phyloP scores from a whole-genome alignment of 2,329 filamentous ascomycete genomes.

The Pseudogymnoascus destructans region DNA sequence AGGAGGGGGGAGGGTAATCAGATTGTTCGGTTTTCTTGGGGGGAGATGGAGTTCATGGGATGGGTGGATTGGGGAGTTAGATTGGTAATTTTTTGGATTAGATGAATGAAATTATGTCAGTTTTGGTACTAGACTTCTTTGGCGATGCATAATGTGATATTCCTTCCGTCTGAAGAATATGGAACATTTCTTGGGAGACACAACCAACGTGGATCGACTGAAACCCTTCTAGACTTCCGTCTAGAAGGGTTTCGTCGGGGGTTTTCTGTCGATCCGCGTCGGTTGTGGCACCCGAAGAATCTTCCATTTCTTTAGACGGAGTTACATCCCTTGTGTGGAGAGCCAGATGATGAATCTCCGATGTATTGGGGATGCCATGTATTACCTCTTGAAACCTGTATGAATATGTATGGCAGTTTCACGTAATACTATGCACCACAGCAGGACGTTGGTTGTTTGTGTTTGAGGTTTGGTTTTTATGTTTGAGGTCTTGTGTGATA shows the following conservation, averaged over 20 bases:
- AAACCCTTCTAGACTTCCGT: background rate
- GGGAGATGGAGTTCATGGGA: background rate
- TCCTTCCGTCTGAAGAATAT: background rate
- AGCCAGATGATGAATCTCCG: background rate
- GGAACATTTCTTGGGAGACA: background rate
- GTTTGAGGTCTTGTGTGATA: constrained; percentile 1
- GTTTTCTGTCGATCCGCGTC: background rate
- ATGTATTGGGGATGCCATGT: background rate
- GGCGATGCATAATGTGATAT: background rate
- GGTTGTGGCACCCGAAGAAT: background rate
- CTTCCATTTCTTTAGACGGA: background rate
- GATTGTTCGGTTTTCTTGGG: background rate
- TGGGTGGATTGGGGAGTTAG: background rate
- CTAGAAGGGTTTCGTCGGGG: too few species aligned
- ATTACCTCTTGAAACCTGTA: background rate
- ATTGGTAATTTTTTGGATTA: background rate
- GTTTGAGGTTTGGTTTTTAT: background rate
- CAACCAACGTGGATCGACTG: background rate
- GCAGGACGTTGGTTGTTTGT: background rate
- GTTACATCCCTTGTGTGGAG: background rate
- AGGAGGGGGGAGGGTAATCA: background rate
- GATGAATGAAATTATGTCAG: background rate
- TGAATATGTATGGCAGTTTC: background rate
- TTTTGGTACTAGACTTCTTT: background rate
- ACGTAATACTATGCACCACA: background rate